Conservation (phyloP, 768 basidiomycete species). For the Lanmaoa pseudosensibilis region DNA sequence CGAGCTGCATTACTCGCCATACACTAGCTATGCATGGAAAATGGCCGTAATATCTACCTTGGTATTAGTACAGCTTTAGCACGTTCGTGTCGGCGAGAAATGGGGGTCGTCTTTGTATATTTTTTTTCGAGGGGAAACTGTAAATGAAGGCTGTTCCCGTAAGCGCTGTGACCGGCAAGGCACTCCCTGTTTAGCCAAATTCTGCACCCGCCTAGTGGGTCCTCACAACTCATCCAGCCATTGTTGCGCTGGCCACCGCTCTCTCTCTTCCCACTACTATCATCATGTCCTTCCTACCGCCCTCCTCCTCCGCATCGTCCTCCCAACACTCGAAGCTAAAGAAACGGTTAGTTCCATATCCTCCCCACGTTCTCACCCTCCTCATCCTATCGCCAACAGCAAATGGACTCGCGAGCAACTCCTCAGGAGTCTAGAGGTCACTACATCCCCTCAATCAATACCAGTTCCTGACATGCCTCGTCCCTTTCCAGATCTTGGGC, state of each 20-base stretch:
- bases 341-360: constrained; percentile 34
- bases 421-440: constrained; percentile 42
- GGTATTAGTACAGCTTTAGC: background rate
- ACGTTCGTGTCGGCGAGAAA: background rate
- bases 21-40: background rate
- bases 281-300: constrained; percentile 34
- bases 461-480: constrained; percentile 19
- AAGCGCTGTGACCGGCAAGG: constrained; percentile 40
- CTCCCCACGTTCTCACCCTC: constrained; percentile 14
- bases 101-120: background rate
- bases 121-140: constrained; percentile 4
- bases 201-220: constrained; percentile 35
- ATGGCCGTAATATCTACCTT: background rate
- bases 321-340: constrained; percentile 25
- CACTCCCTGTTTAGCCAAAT: constrained; percentile 36
- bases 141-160: constrained; percentile 17
- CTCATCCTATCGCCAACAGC: constrained; percentile 30
- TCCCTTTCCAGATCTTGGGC: constrained; percentile 39
- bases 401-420: constrained; percentile 41
- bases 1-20: background rate
- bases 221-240: constrained; percentile 38
- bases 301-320: constrained; percentile 29
- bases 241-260: constrained; percentile 43
- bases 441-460: background rate
- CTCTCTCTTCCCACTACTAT: constrained; percentile 40